Base-by-base conservation (phyloP, 805 yeast genomes). In the Ogataea ramenticola region DNA sequence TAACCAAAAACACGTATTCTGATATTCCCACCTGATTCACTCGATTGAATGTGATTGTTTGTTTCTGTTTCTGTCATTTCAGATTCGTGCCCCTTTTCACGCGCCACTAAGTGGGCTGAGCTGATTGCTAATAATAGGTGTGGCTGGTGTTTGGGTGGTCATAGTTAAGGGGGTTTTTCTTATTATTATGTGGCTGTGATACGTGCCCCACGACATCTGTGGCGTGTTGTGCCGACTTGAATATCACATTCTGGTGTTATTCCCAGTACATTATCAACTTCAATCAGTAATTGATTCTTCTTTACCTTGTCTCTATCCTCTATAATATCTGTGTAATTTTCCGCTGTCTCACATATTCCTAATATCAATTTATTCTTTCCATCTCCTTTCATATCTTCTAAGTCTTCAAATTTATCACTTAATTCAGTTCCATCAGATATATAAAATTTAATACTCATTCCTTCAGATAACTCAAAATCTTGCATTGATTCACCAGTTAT, bases 211-310 rank as follows among this genome's bases (percentile, higher is more conserved):
- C 27, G 10, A 24, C 27, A 24, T 42, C 32, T 26, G 44, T 37
- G 44, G 15, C 17, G 17, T 31, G 17, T 31, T 15, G 33, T 31
- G 33, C 33, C 17, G 35, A 40, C 12, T 42, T 26, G 30, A 32
- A 30, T 39, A 30, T 29, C 31, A 4, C 20, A 20, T 34, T 31
- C 33, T 31, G 33, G 30, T 26, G 35, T 19, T 46, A 42, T 9
- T 43, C 10, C 48, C 49, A 39, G 17, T 29, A 16, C 9, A 17
- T 48, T 42, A 20, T 41, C 40, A 9, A 31, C 36, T 26, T 35
- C 32, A 9, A 43, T 27, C 46, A 12, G 7, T 8, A n/a, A 6
- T 6, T 31, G 33, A 6, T n/a, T 31, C 5, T 31, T 31, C 7
- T 7, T 15, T 7, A 7, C 17, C 5, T 14, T 31, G 33, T n/a